Evolutionary conservation across 1,139 yeast genomes (phyloP).

Genomic region (Diutina catenulata): DNA sequence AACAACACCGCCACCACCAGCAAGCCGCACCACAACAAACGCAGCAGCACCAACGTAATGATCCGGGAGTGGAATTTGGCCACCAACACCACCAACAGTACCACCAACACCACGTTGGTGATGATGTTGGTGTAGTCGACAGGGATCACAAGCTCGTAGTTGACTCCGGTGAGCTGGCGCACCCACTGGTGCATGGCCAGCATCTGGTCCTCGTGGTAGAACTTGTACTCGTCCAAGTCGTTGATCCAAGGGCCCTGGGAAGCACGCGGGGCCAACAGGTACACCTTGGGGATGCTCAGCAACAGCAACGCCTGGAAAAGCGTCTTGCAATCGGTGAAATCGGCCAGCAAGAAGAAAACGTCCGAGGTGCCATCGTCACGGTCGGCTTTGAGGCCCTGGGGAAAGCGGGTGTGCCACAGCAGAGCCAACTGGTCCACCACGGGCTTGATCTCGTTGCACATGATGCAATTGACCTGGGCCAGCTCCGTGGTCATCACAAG

Average conservation of each 20-base stretch:
- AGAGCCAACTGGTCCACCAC: constrained; percentile 45
- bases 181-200: constrained; percentile 30
- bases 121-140: constrained; percentile 40
- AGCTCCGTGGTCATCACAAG: constrained; percentile 64
- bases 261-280: constrained; percentile 32
- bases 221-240: constrained; percentile 35
- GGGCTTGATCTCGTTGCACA: constrained; percentile 67
- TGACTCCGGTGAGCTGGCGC: constrained; percentile 26
- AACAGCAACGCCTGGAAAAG: constrained; percentile 47
- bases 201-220: constrained; percentile 43
- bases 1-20: constrained; percentile 52
- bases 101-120: constrained; percentile 30
- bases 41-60: constrained; percentile 16
- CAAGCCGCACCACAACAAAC: constrained; percentile 50
- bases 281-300: constrained; percentile 71
- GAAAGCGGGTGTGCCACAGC: constrained; percentile 41
- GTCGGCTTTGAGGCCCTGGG: constrained; percentile 23
- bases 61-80: constrained; percentile 24
- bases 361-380: constrained; percentile 19
- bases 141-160: constrained; percentile 43
- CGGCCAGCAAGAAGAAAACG: constrained; percentile 65
- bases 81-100: constrained; percentile 14
- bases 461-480: constrained; percentile 61
- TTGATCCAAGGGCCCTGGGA: constrained; percentile 17
- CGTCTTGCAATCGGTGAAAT: constrained; percentile 44